Percentiles rank a stretch among this genome's conserved stretches.
Evolutionary conservation across 352 stramenopile genomes (phyloP).

Genomic region (Globisporangium takayamanum): DNA sequence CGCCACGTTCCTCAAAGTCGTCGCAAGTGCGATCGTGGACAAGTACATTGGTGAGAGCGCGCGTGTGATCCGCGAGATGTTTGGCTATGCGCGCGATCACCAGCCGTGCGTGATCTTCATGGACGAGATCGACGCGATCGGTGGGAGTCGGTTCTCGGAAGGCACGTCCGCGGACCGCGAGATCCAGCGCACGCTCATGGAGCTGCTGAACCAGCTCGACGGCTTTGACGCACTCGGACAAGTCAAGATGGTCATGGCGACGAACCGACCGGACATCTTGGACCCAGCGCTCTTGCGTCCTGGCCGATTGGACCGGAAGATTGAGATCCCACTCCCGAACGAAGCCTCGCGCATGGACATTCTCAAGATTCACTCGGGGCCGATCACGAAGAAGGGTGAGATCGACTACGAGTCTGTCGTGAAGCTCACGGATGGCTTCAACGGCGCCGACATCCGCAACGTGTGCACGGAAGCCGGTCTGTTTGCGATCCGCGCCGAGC

Average conservation of each 20-base stretch:
- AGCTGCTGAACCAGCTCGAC: slow-evolving; percentile 99
- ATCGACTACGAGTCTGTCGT: slow-evolving; percentile 99
- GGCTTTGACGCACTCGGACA: slow-evolving; percentile 98
- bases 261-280: slow-evolving; percentile 98
- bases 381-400: slow-evolving; percentile 98
- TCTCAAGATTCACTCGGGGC: slow-evolving; percentile 98
- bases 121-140: slow-evolving; percentile 99
- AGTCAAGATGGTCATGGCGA: slow-evolving; percentile 99
- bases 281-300: slow-evolving; percentile 97
- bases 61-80: slow-evolving; percentile 99
- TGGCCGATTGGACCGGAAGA: slow-evolving; percentile 98
- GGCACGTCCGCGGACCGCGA: slow-evolving; percentile 95
- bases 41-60: slow-evolving; percentile 99
- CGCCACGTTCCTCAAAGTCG: slow-evolving; percentile 99
- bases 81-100: slow-evolving; percentile 95
- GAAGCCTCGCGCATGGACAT: slow-evolving; percentile 98
- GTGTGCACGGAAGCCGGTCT: slow-evolving; percentile 95
- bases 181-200: slow-evolving; percentile 99
- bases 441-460: slow-evolving; percentile 99
- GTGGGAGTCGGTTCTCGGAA: slow-evolving; percentile 96
- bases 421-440: slow-evolving; percentile 99
- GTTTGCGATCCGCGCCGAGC: slow-evolving; percentile 98
- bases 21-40: slow-evolving; percentile 99
- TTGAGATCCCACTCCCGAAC: slow-evolving; percentile 99
- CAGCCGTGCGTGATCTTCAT: slow-evolving; percentile 99